Evolutionary conservation across 2,329 filamentous ascomycete species (phyloP), one percentile per base, ranked within the genome.

Genomic region (Pyricularia pennisetigena): DNA sequence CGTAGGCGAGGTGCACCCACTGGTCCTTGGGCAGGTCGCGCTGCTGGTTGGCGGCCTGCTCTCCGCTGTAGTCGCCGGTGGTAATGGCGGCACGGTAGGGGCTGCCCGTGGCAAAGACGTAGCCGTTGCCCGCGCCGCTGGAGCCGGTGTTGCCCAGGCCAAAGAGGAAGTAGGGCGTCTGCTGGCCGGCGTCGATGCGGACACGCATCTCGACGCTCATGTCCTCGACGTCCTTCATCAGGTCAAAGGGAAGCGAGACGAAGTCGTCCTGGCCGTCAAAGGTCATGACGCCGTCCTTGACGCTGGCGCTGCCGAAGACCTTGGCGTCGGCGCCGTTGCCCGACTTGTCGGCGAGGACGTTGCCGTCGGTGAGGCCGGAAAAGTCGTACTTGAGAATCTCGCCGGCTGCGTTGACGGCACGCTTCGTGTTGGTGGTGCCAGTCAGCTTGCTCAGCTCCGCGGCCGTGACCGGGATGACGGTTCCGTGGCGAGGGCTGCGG

Each of bases 401-500:
- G 8, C 72, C 71, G 10, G 69, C 69, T 0, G 54, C 65, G 49
- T 70, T 70, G 54, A 68, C 69, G 30, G 67, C 66, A 65, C 62
- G 61, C 64, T 69, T 26, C 28, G 62, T 30, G 7, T 67, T 72
- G 28, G 72, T 70, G 16, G 72, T 57, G 0, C 70, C 72, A 1
- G 72, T 77, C 7, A 82, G 70, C 41, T 72, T 71, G 2, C 74
- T 71, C 12, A 83, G 76, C 73, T 84, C 82, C 1, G 75, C 76
- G 0, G 81, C 80, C 0, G 83, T 86, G 24, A 86, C 76, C 0
- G 83, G 79, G 8, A 86, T 73, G 4, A 86, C 83, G 0, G 83
- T 86, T 20, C 84, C 84, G 69, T 86, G 84, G 12, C 84, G 80
- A 2, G 83, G 83, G 61, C 79, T 83, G 0, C 74, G 72, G 0